Base-by-base conservation (phyloP, 306 rosid genomes). In the Vachellia collinsii region DNA sequence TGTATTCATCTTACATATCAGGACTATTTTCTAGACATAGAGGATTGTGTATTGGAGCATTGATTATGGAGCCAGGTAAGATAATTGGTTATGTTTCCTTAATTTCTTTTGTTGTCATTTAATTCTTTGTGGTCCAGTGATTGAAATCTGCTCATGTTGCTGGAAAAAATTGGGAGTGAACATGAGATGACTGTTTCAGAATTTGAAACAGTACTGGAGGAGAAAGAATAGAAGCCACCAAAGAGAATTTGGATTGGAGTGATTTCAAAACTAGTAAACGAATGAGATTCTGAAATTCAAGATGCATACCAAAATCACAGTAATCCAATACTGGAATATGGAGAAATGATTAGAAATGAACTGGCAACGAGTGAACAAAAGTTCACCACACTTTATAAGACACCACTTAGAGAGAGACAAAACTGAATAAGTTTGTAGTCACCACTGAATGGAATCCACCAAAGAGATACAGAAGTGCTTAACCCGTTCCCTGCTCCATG, bases 41-140 rank as follows among this genome's bases (percentile, higher is more conserved):
- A 53, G 88, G 89, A 79, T 76, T 72, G 6, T 74, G 69, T 25
- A 73, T 95, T 76, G 98, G 93, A 79, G 98, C 97, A 44, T 78
- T 95, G 81, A 89, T 95, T 71, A 84, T 95, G 48, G 99, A 93
- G 78, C 98, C 98, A 93, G 96, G 99, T 89, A 90, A 89, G 94
- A 84, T 65, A 56, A 39, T 62, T 81, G 19, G 20, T 70, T 61
- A 76, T 70, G 69, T 76, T 66, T 47, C 65, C 43, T 43, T n/a
- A 44, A 54, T 44, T 64, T 58, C 61, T 69, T 65, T 83, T 72
- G 61, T 69, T 63, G 22, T 29, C 74, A 80, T 80, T 66, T 61
- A 37, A 29, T 65, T 82, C 62, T 46, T 42, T 58, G 46, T 44
- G 53, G 34, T 51, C 81, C 61, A 53, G 58, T 79, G 54, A 54